Conservation (phyloP, 2,329 filamentous ascomycete genomes). For the Chaetomium sp. region DNA sequence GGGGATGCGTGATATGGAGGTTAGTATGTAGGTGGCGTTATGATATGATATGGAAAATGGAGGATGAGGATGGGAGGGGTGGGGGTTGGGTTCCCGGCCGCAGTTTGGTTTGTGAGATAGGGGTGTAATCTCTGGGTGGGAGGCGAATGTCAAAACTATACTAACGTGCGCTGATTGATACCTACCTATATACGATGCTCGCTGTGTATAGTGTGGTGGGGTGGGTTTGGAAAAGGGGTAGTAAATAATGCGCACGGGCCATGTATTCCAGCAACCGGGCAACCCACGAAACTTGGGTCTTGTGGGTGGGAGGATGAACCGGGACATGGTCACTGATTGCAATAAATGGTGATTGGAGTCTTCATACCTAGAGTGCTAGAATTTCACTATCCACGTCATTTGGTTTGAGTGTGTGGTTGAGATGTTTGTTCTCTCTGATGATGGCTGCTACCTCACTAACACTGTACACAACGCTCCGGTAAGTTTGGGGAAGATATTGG, state of each 20-base stretch:
- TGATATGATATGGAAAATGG: too few species aligned
- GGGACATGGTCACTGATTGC: neutral
- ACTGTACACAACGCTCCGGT: too few species aligned
- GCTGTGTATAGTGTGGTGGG: too few species aligned
- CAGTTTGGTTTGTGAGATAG: too few species aligned
- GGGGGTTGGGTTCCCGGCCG: too few species aligned
- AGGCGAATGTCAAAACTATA: too few species aligned
- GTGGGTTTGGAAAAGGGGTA: constrained; percentile 8
- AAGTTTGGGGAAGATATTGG: neutral
- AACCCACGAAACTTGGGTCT: neutral
- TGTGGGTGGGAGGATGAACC: neutral
- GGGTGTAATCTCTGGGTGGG: too few species aligned
- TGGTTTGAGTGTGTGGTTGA: neutral
- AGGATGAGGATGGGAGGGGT: too few species aligned
- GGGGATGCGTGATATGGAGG: too few species aligned
- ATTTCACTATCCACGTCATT: neutral
- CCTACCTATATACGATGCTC: too few species aligned
- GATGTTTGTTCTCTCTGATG: neutral
- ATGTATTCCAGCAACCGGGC: neutral
- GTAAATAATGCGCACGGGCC: constrained; percentile 24
- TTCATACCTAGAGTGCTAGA: neutral
- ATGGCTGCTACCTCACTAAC: neutral
- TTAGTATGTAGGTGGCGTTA: too few species aligned
- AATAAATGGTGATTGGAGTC: neutral
- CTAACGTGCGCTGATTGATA: too few species aligned